Evolutionary conservation across 805 yeast species (phyloP).

Genomic region (Myxozyma udenii): DNA sequence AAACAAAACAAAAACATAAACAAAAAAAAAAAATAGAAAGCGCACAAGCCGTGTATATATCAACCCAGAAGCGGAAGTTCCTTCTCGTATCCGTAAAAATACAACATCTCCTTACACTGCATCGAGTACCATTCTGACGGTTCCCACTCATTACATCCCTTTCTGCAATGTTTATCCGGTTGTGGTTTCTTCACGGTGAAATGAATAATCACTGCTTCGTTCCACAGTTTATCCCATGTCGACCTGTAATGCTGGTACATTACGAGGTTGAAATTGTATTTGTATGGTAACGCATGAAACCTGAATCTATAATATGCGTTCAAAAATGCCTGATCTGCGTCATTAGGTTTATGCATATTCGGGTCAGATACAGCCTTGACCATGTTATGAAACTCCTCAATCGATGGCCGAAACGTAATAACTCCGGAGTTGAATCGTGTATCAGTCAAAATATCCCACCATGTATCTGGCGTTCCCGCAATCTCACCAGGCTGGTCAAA

Average conservation of each 20-base stretch:
- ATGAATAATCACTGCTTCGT: conserved; percentile 32
- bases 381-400: conserved; percentile 32
- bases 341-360: conserved; percentile 33
- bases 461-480: conserved; percentile 34
- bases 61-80: conserved; percentile 29
- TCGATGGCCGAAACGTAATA: conserved; percentile 32
- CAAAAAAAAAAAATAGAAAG: neutral
- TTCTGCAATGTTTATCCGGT: conserved; percentile 16
- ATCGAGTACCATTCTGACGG: conserved; percentile 32
- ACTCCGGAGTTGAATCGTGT: conserved; percentile 33
- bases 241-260: conserved; percentile 28
- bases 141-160: conserved; percentile 30
- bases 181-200: conserved; percentile 31
- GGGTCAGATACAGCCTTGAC: conserved; percentile 32
- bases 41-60: neutral
- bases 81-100: conserved; percentile 28
- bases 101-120: conserved; percentile 32
- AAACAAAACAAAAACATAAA: no score
- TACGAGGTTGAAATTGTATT: conserved; percentile 33
- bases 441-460: conserved; percentile 32
- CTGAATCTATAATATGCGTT: conserved; percentile 30
- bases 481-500: conserved; percentile 33
- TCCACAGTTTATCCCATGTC: conserved; percentile 32
- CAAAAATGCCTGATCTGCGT: conserved; percentile 34
- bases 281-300: conserved; percentile 31